Base-by-base conservation (phyloP, 306 rosid genomes). In the Casuarina cunninghamiana region DNA sequence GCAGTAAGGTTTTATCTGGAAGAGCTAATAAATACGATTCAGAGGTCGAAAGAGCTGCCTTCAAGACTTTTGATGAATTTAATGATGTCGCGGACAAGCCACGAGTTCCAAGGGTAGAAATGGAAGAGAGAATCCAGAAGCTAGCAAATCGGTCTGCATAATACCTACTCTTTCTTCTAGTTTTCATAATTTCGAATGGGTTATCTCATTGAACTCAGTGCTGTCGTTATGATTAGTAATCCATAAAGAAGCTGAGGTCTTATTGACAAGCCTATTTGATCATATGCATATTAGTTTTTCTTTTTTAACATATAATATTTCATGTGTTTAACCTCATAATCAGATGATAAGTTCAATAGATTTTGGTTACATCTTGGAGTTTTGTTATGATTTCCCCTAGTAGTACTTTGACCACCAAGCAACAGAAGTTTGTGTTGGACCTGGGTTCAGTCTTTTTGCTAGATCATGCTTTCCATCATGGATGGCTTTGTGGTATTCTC, bases 81-180 rank as follows among this genome's bases (percentile, higher is more conserved):
- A 77, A 81, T 71, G 85, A 75, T 46, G 72, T 82, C 62, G 77
- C 88, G 80, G 80, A 70, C 75, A 88, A 74, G 79, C 73, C 83
- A 16, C 91, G 87, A 21, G 86, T 89, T 89, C 86, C 97, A 37
- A 89, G 84, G 67, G 86, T 75, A 85, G 97, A 84, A 76, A 84
- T 89, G 97, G 98, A 95, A 82, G 97, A 89, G 88, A 90, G 88
- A 84, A 87, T 95, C 72, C 90, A 88, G 82, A 88, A 72, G 89
- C 90, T 95, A 53, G 93, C 97, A 71, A 87, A 84, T 53, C 76
- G 75, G 98, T 95, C 86, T 80, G 93, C 80, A 26, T 37, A 51
- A 69, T 11, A 38, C 48, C 65, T 72, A 82, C 69, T 53, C 69
- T 83, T 82, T 80, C 74, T 39, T 81, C 21, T 78, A 66, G 70